Base-by-base conservation (phyloP, 2,329 filamentous ascomycete genomes). In the Aspergillus candidus region DNA sequence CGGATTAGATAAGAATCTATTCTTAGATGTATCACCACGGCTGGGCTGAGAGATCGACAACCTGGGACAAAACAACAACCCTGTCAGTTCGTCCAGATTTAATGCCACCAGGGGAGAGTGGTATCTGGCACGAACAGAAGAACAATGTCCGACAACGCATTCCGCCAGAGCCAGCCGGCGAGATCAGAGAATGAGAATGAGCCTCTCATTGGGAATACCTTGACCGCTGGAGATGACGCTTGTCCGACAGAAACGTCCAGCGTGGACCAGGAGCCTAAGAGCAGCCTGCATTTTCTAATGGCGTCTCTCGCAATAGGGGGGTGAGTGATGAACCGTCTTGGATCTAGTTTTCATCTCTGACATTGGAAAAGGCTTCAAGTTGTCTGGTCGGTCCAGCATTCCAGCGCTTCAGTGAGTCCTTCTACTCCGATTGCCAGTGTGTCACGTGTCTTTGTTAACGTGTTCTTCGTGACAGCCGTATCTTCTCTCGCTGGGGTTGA, bases 311-410 rank as follows among this genome's bases (percentile, higher is more conserved):
- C 86, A 60, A 86, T 95, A 53, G 87, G 87, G 49, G 90, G 79
- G 71, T 75, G 56, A 61, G 70, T 62, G 6, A 10, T 33, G 6
- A 14, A 13, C 31, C 4, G 12, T 34, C 22, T 15, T 27, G 22
- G 3, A 8, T 7, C 22, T 6, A 27, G 22, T 7, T 27, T 8
- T 27, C 22, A 8, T 3, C 22, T 27, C 22, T 27, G 22, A 27
- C 22, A 6, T 11, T 46, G 15, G 18, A 18, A 10, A 50, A 76
- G 87, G 22, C 72, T 97, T 49, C 91, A 96, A 69, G 86, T 96
- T 55, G 88, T 90, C 27, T 97, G 91, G 90, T 90, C 89, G 1
- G 88, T 94, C 34, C 90, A 96, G 66, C 75, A 94, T 35, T 94
- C 89, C 44, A 91, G 94, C 70, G 90, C 90, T 55, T 94, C 90